A percentile compares a stretch with the other conserved stretches of the same genome.
Conservation (phyloP, 2,329 filamentous ascomycete species). For the Colletotrichum australisinense region DNA sequence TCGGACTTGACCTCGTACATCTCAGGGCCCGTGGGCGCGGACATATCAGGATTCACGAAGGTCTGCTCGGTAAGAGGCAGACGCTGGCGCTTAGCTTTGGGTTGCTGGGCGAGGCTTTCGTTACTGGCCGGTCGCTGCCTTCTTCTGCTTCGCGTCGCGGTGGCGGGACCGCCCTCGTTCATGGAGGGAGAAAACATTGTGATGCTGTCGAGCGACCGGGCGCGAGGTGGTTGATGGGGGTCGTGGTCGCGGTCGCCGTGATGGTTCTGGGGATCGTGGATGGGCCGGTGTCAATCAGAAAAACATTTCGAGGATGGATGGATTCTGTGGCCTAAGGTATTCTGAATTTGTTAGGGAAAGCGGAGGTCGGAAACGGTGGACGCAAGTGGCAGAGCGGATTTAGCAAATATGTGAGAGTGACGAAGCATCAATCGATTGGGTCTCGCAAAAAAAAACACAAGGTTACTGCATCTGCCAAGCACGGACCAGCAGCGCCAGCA, state of each 20-base stretch:
- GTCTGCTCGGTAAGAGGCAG: slow-evolving; percentile 68
- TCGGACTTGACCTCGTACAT: slow-evolving; percentile 67
- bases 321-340: slow-evolving; percentile 29
- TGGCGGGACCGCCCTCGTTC: slow-evolving; percentile 64
- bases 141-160: slow-evolving; percentile 69
- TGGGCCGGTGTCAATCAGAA: slow-evolving; percentile 28
- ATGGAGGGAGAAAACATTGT: slow-evolving; percentile 71
- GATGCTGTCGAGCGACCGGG: slow-evolving; percentile 35
- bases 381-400: slow-evolving; percentile 34
- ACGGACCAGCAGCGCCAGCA: slow-evolving; percentile 44
- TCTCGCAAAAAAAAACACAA: slow-evolving; percentile 43
- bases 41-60: slow-evolving; percentile 62
- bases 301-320: slow-evolving; percentile 36
- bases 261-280: slow-evolving; percentile 30
- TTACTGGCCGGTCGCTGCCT: slow-evolving; percentile 69
- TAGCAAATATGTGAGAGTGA: slow-evolving; percentile 38
- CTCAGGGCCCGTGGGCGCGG: slow-evolving; percentile 52
- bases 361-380: slow-evolving; percentile 19
- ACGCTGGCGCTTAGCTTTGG: slow-evolving; percentile 73
- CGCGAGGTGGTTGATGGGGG: slow-evolving; percentile 11
- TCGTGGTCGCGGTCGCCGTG: slow-evolving; percentile 16
- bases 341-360: slow-evolving; percentile 14
- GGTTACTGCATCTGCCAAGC: slow-evolving; percentile 47
- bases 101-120: slow-evolving; percentile 66
- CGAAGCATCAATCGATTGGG: slow-evolving; percentile 42